phyloP scores from a whole-genome alignment of 352 stramenopile genomes.

The Blastocystis sp. region DNA sequence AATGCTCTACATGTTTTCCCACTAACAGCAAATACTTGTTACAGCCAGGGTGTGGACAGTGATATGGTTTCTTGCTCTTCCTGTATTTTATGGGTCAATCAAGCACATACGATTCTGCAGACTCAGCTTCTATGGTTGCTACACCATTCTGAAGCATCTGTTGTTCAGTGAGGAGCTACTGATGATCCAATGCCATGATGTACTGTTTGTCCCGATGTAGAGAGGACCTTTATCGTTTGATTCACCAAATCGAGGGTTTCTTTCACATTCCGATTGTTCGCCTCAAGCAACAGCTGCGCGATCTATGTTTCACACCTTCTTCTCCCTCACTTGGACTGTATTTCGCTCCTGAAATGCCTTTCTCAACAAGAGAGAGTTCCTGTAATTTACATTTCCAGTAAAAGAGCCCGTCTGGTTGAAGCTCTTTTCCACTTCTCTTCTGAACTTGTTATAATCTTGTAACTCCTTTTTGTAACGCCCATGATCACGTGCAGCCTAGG shows the following conservation, averaged over 20 bases:
- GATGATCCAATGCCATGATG: background rate
- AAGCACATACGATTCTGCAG: background rate
- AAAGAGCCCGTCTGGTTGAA: background rate
- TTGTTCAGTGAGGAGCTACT: background rate
- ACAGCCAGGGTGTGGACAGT: slow-evolving; percentile 14
- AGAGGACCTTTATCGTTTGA: background rate
- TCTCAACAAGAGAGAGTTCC: background rate
- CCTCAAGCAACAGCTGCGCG: slow-evolving; percentile 14
- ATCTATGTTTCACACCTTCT: background rate
- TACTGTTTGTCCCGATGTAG: background rate
- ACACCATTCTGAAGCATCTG: background rate
- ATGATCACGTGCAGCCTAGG: background rate
- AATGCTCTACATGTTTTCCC: slow-evolving; percentile 5
- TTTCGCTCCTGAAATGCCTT: slow-evolving; percentile 3
- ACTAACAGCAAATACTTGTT: background rate
- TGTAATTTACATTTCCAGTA: background rate
- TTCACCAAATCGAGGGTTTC: background rate
- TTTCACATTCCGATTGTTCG: background rate
- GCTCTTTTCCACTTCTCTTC: slow-evolving; percentile 36
- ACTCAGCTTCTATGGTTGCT: background rate
- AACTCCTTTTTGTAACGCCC: slow-evolving; percentile 27
- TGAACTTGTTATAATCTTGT: slow-evolving; percentile 14
- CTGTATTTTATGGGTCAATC: background rate
- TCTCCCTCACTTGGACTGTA: background rate
- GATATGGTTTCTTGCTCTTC: background rate